Evolutionary conservation across 2,329 filamentous ascomycete species (phyloP).

Genomic region (Pyrenochaeta sp.): DNA sequence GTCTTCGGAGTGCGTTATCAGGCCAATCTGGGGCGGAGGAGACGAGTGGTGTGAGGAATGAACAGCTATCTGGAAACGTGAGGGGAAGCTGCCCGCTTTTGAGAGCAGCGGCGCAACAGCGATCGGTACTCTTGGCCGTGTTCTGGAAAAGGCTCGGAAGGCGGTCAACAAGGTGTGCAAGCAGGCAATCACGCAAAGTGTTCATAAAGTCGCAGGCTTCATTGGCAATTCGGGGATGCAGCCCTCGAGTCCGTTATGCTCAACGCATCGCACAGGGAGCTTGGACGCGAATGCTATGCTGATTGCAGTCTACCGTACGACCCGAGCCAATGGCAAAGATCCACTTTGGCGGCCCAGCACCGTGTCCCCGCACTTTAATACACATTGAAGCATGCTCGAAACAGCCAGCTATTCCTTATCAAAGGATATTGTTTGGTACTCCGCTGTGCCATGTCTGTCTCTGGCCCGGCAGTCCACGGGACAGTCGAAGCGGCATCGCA

Average conservation of each 20-base stretch:
- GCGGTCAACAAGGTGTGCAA: conserved; percentile 18
- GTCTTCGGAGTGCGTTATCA: conserved; percentile 2
- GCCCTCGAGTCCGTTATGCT: conserved; percentile 15
- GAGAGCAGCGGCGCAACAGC: conserved; percentile 3
- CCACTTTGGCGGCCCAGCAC: conserved; percentile 10
- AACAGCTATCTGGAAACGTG: conserved; percentile 4
- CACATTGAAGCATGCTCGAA: conserved; percentile 7
- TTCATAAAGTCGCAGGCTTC: conserved; percentile 3
- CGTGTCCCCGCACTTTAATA: conserved; percentile 19
- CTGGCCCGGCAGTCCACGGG: neutral
- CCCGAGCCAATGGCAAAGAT: conserved; percentile 20
- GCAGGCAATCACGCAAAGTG: neutral
- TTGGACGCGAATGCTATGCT: conserved; percentile 8
- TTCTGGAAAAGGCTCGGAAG: conserved; percentile 9
- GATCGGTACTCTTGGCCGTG: conserved; percentile 8
- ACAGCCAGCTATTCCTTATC: conserved; percentile 1
- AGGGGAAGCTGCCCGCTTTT: conserved; percentile 25
- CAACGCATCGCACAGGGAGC: conserved; percentile 9
- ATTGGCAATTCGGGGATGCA: conserved; percentile 20
- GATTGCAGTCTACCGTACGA: neutral
- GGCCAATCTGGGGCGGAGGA: neutral
- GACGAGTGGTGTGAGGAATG: conserved; percentile 4
- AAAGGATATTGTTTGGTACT: neutral
- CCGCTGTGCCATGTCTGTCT: neutral
- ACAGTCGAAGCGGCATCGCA: neutral